A percentile compares a stretch with the other conserved stretches of the same genome.
phyloP scores from a whole-genome alignment of 169 alveolate species.

The Perkinsus chesapeaki region DNA sequence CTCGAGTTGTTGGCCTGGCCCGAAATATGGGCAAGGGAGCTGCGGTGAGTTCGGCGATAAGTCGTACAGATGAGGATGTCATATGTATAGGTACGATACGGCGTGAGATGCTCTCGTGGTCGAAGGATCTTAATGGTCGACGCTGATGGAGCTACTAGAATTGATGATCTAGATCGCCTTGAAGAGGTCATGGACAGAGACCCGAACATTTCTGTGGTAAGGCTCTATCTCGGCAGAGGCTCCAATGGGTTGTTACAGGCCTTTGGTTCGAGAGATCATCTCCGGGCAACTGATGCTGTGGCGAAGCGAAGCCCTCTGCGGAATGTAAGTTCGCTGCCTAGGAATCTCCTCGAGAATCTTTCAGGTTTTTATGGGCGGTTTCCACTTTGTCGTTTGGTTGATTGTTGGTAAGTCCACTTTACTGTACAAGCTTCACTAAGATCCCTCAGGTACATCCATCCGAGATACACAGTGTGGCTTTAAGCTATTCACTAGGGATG shows the following conservation, averaged over 20 bases:
- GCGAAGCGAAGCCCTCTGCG: conserved; percentile 34
- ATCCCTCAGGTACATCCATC: neutral
- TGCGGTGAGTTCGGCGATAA: neutral
- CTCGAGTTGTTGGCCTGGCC: neutral
- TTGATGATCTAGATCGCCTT: conserved; percentile 43
- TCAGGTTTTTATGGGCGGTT: conserved; percentile 16
- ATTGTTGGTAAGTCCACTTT: conserved; percentile 16
- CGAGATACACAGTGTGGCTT: conserved; percentile 81
- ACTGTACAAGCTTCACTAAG: neutral
- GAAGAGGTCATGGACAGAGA: conserved; percentile 34
- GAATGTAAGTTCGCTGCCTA: conserved; percentile 25
- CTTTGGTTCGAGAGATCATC: neutral
- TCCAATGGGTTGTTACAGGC: neutral
- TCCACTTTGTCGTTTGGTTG: conserved; percentile 18
- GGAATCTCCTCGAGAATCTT: too few relatives aligned
- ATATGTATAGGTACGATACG: conserved; percentile 32
- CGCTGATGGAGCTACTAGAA: conserved; percentile 80
- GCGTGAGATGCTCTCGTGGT: conserved; percentile 56
- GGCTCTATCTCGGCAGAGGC: neutral
- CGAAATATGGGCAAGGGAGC: neutral
- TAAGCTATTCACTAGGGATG: conserved; percentile 64
- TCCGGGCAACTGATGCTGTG: conserved; percentile 20
- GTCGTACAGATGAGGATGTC: neutral
- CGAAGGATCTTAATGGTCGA: conserved; percentile 61
- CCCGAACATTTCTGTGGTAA: conserved; percentile 15